Evolutionary conservation across 2,329 filamentous ascomycete species (phyloP), one percentile per base, ranked within the genome.

Genomic region (Fusarium hostae): DNA sequence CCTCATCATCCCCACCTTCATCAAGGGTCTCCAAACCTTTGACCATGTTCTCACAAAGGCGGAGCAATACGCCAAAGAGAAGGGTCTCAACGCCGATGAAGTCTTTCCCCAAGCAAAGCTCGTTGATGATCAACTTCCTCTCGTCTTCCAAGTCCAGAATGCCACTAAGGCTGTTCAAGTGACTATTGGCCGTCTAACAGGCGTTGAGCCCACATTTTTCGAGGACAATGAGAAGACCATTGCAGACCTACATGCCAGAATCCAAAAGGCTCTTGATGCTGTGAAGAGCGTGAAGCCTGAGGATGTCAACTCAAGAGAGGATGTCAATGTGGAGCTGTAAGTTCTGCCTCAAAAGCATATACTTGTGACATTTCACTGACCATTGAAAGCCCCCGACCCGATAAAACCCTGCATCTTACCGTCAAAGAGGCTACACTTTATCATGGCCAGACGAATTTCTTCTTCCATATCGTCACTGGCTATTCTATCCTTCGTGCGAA

Each of bases 141-240:
- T 75, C 20, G 37, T 64, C 12, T 75, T 75, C 9, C 72, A 75
- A 35, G 66, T 75, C 18, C 73, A 75, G 9, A 73, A 62, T 24
- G 55, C 61, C 15, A 63, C 57, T 37, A 75, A 72, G 51, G 59
- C 54, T 4, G 61, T 66, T 9, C 70, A 68, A 20, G 39, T 57
- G 20, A 66, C 68, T 2, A 22, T 72, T 20, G 59, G 70, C 9
- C 61, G 68, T 3, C n/a, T 74, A 26, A 73, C 72, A 5, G 73
- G 72, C 9, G 45, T 57, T 11, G 70, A 75, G 47, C 63, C 66
- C 1, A 61, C 39, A 3, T 52, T 68, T 0, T 59, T 64, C 2
- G 67, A 72, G 24, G 50, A 66, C 8, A 58, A 68, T 1, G 67
- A 72, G 26, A 57, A 60, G 50, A 60, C 50, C 10, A 35, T 60